Evolutionary conservation across 768 basidiomycete species (phyloP), one percentile per base, ranked within the genome.

Genomic region (Kwoniella sp.): DNA sequence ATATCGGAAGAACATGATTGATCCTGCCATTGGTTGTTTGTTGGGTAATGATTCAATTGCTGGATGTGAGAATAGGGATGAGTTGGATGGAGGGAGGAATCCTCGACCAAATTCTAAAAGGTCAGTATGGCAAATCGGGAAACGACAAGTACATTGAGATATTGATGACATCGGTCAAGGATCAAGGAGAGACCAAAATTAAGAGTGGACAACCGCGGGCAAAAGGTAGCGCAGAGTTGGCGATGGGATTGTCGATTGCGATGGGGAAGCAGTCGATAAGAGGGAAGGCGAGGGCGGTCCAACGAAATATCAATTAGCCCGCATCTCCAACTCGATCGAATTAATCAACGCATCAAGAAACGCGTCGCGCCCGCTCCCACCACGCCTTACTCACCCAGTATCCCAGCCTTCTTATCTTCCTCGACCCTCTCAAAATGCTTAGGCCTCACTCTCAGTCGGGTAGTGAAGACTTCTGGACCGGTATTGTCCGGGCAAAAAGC

Each of bases 401-500:
- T 53, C 27, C 62, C 62, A 15, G 26, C 50, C 46, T 64, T 58
- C 51, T 64, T 64, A 47, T 78, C 77, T 52, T 68, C 37, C 36
- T 64, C 62, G 27, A 68, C 70, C 17, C 64, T 55, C 46, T 55
- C 67, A n/a, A 75, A 64, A 55, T 78, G 77, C 29, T 67, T 59
- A 1, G 71, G 65, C 15, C 77, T 62, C 13, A 77, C 75, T n/a
- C 49, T 53, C 40, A 78, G 52, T n/a, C 77, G 47, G n/a, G 58
- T 59, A 12, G 69, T 63, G 7, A 78, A 62, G 4, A 54, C 48
- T 46, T 73, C 60, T 1, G 58, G 33, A 15, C 37, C 29, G 0
- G 29, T 44, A 56, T 71, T 68, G 61, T 78, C 77, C 13, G 75
- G 77, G 54, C 71, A 71, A 59, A 71, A 69, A 21, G 62, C 62